Conservation (phyloP, 2,329 filamentous ascomycete genomes). For the Sarocladium brachiariae region DNA sequence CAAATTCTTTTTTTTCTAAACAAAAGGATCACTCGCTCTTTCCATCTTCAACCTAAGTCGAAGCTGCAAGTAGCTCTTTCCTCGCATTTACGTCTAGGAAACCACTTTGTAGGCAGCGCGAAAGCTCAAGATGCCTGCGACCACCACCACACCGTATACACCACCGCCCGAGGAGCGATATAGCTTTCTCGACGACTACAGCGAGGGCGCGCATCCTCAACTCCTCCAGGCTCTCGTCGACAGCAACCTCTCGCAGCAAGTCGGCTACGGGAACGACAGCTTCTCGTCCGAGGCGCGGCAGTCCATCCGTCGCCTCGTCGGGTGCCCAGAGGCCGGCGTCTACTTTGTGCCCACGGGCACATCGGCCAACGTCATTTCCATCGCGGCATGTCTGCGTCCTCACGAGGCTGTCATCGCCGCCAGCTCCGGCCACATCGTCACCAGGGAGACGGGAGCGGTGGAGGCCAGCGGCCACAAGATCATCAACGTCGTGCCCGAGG, state of each 20-base stretch:
- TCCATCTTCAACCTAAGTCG: no score
- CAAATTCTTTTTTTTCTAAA: neutral
- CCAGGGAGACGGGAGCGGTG: conserved; percentile 42
- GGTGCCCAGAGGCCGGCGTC: conserved; percentile 24
- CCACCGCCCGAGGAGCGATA: conserved; percentile 21
- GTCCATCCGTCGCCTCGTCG: conserved; percentile 32
- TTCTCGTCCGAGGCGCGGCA: conserved; percentile 34
- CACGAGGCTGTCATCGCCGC: conserved; percentile 46
- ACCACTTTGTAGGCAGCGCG: neutral
- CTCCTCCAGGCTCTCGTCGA: conserved; percentile 38
- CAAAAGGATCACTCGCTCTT: no score
- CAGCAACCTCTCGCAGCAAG: conserved; percentile 38
- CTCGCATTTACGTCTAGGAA: neutral
- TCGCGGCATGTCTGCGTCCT: conserved; percentile 41
- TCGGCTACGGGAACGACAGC: conserved; percentile 39
- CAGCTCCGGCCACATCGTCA: conserved; percentile 41
- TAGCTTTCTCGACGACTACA: conserved; percentile 45
- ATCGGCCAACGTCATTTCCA: conserved; percentile 44
- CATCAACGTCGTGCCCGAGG: conserved; percentile 36
- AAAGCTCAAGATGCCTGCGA: neutral
- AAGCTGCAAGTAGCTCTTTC: neutral
- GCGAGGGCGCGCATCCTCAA: conserved; percentile 43
- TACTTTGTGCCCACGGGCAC: conserved; percentile 47
- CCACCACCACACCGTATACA: conserved; percentile 3
- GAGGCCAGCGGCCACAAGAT: conserved; percentile 46